Evolutionary conservation across 441 rosid species (phyloP).

Genomic region (Brassica hybrid): DNA sequence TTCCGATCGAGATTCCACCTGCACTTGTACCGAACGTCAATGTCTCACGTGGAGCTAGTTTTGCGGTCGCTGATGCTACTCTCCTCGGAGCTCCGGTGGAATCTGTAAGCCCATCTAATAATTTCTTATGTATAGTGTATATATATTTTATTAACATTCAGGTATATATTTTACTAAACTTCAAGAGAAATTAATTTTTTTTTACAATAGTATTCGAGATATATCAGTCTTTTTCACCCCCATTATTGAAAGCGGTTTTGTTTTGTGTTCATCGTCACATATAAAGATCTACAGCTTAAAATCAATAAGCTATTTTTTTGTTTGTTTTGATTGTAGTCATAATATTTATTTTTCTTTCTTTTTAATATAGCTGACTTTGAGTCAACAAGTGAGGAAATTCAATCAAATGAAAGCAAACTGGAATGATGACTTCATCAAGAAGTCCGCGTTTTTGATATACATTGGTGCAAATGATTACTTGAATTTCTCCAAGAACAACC

Average conservation of each 20-base stretch:
- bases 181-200: too few relatives aligned
- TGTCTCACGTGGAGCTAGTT: background rate
- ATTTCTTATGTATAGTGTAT: too few relatives aligned
- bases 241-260: too few relatives aligned
- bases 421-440: background rate
- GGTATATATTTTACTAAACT: too few relatives aligned
- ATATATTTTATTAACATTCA: too few relatives aligned
- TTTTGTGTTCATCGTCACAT: background rate
- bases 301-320: background rate
- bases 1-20: background rate
- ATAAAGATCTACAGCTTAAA: background rate
- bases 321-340: background rate
- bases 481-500: background rate
- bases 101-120: background rate
- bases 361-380: background rate
- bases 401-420: background rate
- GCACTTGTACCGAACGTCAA: background rate
- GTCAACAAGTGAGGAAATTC: slow-evolving; percentile 6
- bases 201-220: too few relatives aligned
- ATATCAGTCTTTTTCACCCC: too few relatives aligned
- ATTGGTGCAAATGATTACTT: background rate
- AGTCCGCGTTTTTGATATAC: background rate
- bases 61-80: background rate
- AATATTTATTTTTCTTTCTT: background rate
- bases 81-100: background rate